These are phyloP conservation scores for Xylaria sp. DNA, from an alignment of 2,329 filamentous ascomycete species.

Conservation along the genomic window DNA sequence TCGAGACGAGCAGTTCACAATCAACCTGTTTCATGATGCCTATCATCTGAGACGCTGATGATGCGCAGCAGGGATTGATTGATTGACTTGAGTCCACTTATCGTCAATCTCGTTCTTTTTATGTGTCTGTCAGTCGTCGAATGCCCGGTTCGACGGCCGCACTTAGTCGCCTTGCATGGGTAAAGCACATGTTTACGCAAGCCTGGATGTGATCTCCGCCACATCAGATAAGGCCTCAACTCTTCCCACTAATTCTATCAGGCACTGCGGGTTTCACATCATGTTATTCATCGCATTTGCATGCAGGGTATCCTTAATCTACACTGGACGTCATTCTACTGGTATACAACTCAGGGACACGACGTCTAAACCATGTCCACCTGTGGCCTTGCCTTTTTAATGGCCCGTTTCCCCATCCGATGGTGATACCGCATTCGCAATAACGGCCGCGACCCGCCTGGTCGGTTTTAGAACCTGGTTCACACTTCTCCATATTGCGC, in stretches of 20 bases:
- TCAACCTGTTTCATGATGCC: conserved; percentile 21
- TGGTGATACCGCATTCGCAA: conserved; percentile 20
- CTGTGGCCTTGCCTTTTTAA: conserved; percentile 7
- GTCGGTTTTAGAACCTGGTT: conserved; percentile 28
- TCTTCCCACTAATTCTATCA: neutral
- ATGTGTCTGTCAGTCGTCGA: neutral
- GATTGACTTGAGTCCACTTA: neutral
- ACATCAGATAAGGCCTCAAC: neutral
- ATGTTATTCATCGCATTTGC: conserved; percentile 21
- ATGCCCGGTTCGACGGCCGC: conserved; percentile 10
- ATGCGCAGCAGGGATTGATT: conserved; percentile 28
- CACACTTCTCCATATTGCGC: conserved; percentile 17
- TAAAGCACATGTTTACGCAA: conserved; percentile 11
- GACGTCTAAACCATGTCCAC: neutral
- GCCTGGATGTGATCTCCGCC: neutral
- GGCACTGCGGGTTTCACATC: conserved; percentile 23
- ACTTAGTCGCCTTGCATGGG: conserved; percentile 24
- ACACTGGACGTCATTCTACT: conserved; percentile 6
- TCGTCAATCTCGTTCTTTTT: conserved; percentile 15
- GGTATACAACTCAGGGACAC: conserved; percentile 5
- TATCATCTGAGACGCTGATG: conserved; percentile 15
- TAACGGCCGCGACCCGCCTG: conserved; percentile 10
- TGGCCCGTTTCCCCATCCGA: conserved; percentile 12
- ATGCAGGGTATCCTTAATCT: conserved; percentile 22
- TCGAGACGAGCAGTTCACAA: conserved; percentile 27